These are phyloP conservation scores for Cylindrotheca closterium DNA, from an alignment of 108 stramenopile genomes.

Conservation along the genomic window DNA sequence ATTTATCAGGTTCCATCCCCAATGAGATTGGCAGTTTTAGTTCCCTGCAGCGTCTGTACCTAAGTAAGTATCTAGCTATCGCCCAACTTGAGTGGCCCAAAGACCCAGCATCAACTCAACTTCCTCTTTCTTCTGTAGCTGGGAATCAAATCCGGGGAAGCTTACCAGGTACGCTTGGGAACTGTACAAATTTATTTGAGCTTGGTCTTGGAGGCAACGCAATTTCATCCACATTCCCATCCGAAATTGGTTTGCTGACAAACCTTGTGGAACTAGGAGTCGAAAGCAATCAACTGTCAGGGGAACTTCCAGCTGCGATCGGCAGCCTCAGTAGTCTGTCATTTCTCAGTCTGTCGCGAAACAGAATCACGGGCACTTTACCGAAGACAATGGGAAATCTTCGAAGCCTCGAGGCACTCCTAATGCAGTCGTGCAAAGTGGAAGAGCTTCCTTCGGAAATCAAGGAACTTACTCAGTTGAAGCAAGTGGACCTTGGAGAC, in stretches of 20 bases:
- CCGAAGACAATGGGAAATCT: conserved; percentile 30
- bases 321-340: conserved; percentile 7
- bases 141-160: background rate
- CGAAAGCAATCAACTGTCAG: conserved; percentile 8
- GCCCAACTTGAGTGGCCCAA: background rate
- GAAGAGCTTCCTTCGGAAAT: conserved; percentile 7
- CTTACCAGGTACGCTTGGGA: background rate
- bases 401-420: conserved; percentile 21
- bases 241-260: conserved; percentile 23
- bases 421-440: conserved; percentile 15
- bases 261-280: background rate
- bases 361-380: conserved; percentile 27
- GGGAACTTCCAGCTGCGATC: conserved; percentile 16
- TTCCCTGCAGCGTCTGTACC: conserved; percentile 38
- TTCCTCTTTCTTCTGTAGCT: background rate
- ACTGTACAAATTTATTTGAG: background rate
- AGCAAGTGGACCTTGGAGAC: conserved; percentile 20
- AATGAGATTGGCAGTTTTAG: background rate
- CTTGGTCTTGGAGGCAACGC: background rate
- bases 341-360: conserved; percentile 4
- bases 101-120: too few species aligned
- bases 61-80: background rate
- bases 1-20: background rate
- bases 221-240: conserved; percentile 1
- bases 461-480: conserved; percentile 20